Conservation (phyloP, 176 grass and related monocot species). For the Lolium multiflorum region DNA sequence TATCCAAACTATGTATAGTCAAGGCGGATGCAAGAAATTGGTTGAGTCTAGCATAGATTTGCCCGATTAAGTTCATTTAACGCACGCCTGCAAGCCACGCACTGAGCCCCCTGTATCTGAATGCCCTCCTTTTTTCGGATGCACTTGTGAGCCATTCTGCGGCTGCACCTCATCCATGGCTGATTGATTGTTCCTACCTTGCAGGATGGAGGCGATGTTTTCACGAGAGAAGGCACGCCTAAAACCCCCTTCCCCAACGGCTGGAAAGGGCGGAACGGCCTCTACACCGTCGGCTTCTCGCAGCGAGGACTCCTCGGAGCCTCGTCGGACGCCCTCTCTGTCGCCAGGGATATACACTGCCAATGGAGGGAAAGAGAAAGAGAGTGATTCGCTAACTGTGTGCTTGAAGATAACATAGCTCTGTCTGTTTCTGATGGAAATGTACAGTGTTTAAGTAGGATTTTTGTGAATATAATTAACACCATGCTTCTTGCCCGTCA, state of each 20-base stretch:
- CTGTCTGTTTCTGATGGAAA: constrained; percentile 26
- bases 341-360: constrained; percentile 67
- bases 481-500: background rate
- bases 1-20: background rate
- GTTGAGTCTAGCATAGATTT: background rate
- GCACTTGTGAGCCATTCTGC: background rate
- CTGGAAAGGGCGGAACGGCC: constrained; percentile 83
- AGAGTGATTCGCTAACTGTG: background rate
- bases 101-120: background rate
- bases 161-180: background rate
- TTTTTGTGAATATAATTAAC: constrained; percentile 18
- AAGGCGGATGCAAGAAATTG: background rate
- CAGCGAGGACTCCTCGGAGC: constrained; percentile 80
- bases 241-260: constrained; percentile 63
- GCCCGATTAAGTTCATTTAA: background rate
- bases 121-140: constrained; percentile 3
- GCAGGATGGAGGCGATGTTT: constrained; percentile 66
- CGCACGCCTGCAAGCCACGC: background rate
- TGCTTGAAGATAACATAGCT: background rate
- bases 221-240: constrained; percentile 70
- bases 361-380: constrained; percentile 57
- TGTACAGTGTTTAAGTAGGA: constrained; percentile 41
- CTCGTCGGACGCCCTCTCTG: constrained; percentile 70
- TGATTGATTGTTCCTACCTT: background rate
- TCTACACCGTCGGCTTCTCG: constrained; percentile 89